Conservation (phyloP, 139 green algal genomes). For the Ettlia oleoabundans region DNA sequence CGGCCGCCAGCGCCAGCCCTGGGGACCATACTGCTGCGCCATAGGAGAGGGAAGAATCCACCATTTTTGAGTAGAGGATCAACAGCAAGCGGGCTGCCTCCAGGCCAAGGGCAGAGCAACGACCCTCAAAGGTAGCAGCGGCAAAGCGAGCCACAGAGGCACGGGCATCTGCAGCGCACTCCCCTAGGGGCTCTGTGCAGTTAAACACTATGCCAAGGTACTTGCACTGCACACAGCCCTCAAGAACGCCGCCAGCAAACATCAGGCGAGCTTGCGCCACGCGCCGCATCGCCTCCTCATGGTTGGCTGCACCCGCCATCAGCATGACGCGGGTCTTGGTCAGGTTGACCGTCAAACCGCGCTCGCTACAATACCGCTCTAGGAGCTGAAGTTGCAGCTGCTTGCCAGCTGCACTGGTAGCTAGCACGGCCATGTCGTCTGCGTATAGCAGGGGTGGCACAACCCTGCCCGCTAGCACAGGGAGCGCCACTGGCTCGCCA, state of each 20-base stretch:
- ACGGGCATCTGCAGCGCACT: background rate
- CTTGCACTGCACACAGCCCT: background rate
- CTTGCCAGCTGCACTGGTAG: background rate
- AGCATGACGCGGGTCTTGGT: background rate
- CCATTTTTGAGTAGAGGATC: background rate
- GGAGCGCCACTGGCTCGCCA: background rate
- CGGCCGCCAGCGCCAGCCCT: background rate
- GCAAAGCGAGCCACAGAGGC: constrained; percentile 3
- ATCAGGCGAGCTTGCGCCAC: background rate
- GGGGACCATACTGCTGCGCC: background rate
- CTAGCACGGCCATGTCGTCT: background rate
- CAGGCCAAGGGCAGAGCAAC: background rate
- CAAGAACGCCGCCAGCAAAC: background rate
- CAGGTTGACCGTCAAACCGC: constrained; percentile 5
- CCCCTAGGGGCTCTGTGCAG: background rate
- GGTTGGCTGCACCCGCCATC: too few relatives aligned
- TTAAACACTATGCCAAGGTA: constrained; percentile 13
- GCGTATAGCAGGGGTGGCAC: background rate
- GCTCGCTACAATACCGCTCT: background rate
- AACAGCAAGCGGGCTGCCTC: constrained; percentile 5
- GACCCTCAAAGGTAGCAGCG: constrained; percentile 6
- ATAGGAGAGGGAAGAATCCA: constrained; percentile 17
- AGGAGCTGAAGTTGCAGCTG: background rate
- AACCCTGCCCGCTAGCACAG: background rate
- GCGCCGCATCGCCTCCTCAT: background rate